Base-by-base conservation (phyloP, 2,329 filamentous ascomycete genomes). In the Cladobotryum protrusum region DNA sequence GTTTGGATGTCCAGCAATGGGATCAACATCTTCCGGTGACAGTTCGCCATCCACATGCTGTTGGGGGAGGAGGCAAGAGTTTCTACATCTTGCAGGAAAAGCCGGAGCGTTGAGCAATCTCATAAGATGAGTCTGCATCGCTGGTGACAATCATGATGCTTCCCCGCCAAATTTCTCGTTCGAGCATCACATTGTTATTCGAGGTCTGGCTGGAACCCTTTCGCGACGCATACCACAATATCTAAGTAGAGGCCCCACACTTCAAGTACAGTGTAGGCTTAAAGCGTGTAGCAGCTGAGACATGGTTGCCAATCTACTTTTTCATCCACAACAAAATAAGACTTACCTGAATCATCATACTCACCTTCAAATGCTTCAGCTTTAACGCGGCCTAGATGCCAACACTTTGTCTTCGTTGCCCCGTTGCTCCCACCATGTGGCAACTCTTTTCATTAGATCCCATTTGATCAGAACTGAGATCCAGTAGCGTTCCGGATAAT, bases 101-200 rank as follows among this genome's bases (percentile, higher is more conserved):
- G 68, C 40, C 91, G 81, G 56, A 99, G 72, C 0, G 79, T 87
- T 4, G 93, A 0, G 79, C 79, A 43, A 89, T 83, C 41, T 84
- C 81, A 62, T 96, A 96, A 1, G 86, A 87, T 2, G 92, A 97
- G 37, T 86, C 80, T 2, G 81, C 78, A 62, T 99, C 92, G 47
- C 83, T 78, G 0, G 93, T 97, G 18, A 99, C 90, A 59, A 99
- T 96, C 89, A 99, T 90, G 50, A 97, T 78, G 53, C 83, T 95
- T 5, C 93, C 93, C 65, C 91, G 82, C 93, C 93, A 99, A 17
- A 92, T 83, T 59, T 96, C 89, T 46, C 82, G 79, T 40, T 89
- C 83, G 0, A 62, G 48, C 12, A 62, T 50, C 2, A 61, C 56
- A 55, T 48, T 57, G 12, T 57, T 51, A 18, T 55, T 40, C 59